Percentiles rank a stretch among this genome's conserved stretches.
Evolutionary conservation across 2,329 filamentous ascomycete genomes (phyloP).

Genomic region (Ophidiomyces ophidiicola): DNA sequence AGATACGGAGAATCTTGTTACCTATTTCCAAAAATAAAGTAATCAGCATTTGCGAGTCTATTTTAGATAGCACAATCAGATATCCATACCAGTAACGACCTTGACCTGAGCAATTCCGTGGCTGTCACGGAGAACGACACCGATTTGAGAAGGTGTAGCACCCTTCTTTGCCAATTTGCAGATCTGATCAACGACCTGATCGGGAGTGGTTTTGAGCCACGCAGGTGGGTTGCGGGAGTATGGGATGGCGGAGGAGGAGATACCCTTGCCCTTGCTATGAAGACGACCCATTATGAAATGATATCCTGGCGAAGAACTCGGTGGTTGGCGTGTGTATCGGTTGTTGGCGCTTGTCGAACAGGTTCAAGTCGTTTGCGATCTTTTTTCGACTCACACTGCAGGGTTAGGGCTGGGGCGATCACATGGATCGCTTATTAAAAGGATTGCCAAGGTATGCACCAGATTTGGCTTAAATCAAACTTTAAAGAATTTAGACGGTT

Average conservation of each 20-base stretch:
- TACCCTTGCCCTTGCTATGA: slow-evolving; percentile 99
- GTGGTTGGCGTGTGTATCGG: slow-evolving; percentile 6
- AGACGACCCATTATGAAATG: slow-evolving; percentile 67
- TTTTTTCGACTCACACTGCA: background rate
- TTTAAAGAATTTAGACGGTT: background rate
- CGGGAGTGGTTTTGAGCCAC: slow-evolving; percentile 98
- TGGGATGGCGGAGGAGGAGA: slow-evolving; percentile 86
- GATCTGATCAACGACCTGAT: slow-evolving; percentile 98
- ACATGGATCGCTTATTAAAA: slow-evolving; percentile 3
- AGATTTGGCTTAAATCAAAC: background rate
- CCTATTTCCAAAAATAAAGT: slow-evolving; percentile 49
- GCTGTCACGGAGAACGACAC: slow-evolving; percentile 94
- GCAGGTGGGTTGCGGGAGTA: slow-evolving; percentile 87
- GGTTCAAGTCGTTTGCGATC: slow-evolving; percentile 1
- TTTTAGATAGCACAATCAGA: background rate
- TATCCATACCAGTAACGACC: slow-evolving; percentile 74
- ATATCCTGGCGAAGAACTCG: slow-evolving; percentile 5
- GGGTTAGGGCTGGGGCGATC: slow-evolving; percentile 1
- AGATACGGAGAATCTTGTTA: slow-evolving; percentile 99
- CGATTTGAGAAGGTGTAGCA: slow-evolving; percentile 95
- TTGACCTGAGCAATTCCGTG: slow-evolving; percentile 98
- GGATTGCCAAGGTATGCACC: background rate
- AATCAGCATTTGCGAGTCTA: slow-evolving; percentile 10
- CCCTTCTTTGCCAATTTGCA: slow-evolving; percentile 98
- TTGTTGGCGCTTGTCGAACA: slow-evolving; percentile 13